Evolutionary conservation across 345 rosid genomes (phyloP), one percentile per base, ranked within the genome.

Genomic region (Physaria fendleri): DNA sequence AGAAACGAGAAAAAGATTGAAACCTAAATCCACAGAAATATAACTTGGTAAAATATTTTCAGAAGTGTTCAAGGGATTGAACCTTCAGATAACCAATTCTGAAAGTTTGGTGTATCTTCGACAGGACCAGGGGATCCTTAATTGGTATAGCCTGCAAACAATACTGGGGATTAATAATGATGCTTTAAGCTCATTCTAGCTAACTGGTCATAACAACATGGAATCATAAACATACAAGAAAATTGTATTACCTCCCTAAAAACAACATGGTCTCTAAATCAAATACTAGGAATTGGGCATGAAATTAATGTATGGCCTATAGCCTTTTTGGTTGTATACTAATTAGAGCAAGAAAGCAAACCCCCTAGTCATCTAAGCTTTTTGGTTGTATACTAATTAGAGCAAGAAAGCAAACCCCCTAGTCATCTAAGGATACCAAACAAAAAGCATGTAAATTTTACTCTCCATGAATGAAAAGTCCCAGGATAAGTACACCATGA

Each of bases 81-180:
- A 88, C 98, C 95, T 92, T 88, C 69, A 92, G 59, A 77, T 82
- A 88, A 65, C 91, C 83, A 79, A 92, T 81, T 84, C 84, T 83
- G 46, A 84, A 86, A 2, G 85, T 80, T 73, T 84, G 93, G 70
- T 92, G 96, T 75, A 92, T 86, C 81, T 82, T 88, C 43, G 96
- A 84, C 37, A 84, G 69, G 70, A 88, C 89, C 57, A 66, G 16
- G 16, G 77, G 70, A 73, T 86, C 82, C 71, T 77, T 79, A 63
- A 92, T 86, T 32, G 95, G 89, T 67, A 92, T 76, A 62, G 79
- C 95, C 98, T 88, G 74, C 28, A 69, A 60, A 38, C 20, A 77
- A 4, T 10, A 53, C 23, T 22, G 54, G 59, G 65, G 2, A 40
- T 59, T 18, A 46, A 58, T 15, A 51, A 57, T 35, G 1, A 48